Base-by-base conservation (phyloP, 371 early-diverging fungal genomes). In the Mortierella sp. region DNA sequence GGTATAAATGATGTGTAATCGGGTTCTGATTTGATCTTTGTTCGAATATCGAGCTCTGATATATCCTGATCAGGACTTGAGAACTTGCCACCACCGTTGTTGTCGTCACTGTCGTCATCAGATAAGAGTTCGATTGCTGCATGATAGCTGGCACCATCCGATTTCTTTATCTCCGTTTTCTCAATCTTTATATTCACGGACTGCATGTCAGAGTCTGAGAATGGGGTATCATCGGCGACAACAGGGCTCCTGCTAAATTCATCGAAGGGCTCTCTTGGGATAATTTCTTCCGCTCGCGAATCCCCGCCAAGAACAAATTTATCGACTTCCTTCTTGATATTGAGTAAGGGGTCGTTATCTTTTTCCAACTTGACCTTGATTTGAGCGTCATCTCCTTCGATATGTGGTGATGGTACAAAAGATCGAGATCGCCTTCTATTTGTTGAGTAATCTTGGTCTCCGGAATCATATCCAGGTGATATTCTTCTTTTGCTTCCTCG, bases 91-190 rank as follows among this genome's bases (percentile, higher is more conserved):
- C n/a, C 62, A 21, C 16, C 4, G 38, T 16, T 24, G 38, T 4
- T 13, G 28, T 45, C 53, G 28, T 52, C 58, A 15, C 50, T 43
- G 8, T 78, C 79, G 8, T 74, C 74, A n/a, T 74, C 80, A 4
- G 80, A 79, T 1, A 63, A 64, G 4, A 79, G 50, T 16, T 67
- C 72, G 24, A 79, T 79, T 7, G 62, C 78, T n/a, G 69, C 63
- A 43, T 48, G 43, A 19, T 57, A 45, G 32, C 55, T 66, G 15
- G 69, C 28, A 7, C 67, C 63, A 13, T 47, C 53, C 13, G 24
- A 21, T 1, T 15, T 58, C 32, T 32, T 43, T 15, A 48, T 21
- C 13, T 61, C 53, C 3, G 43, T 55, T 19, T 38, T 45, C 50
- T 66, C 67, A 3, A 41, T 19, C 22, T 76, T 65, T 21, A 65